These are phyloP conservation scores for Eucalyptus guilfoylei DNA, from an alignment of 345 rosid species.

Conservation along the genomic window DNA sequence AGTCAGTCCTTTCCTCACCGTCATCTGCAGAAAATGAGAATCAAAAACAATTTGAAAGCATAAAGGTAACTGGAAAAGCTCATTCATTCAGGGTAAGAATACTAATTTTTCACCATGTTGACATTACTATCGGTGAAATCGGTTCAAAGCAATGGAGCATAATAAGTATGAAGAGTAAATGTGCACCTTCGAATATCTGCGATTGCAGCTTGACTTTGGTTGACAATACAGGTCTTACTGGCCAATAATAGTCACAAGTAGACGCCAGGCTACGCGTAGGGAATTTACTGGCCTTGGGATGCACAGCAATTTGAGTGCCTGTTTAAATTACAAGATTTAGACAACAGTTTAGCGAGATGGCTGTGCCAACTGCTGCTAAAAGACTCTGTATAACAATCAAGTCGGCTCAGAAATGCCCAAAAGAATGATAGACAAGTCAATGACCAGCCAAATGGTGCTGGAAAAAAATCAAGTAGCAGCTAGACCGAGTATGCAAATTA, in stretches of 20 bases:
- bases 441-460: too few relatives aligned
- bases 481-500: too few relatives aligned
- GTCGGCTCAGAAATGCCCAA: neutral
- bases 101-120: too few relatives aligned
- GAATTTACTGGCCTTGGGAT: neutral
- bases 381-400: neutral
- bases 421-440: neutral
- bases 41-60: too few relatives aligned
- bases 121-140: too few relatives aligned
- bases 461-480: neutral
- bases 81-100: too few relatives aligned
- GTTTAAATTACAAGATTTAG: neutral
- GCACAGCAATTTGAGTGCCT: neutral
- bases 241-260: neutral
- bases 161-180: too few relatives aligned
- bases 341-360: neutral
- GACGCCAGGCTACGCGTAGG: neutral
- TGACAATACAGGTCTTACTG: neutral
- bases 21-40: too few relatives aligned
- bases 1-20: too few relatives aligned
- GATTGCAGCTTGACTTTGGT: neutral
- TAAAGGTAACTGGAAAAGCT: too few relatives aligned
- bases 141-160: too few relatives aligned
- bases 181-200: too few relatives aligned
- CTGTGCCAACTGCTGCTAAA: neutral